Base-by-base conservation (phyloP, 192 early-diverging fungal genomes). In the Geosiphon pyriformis region DNA sequence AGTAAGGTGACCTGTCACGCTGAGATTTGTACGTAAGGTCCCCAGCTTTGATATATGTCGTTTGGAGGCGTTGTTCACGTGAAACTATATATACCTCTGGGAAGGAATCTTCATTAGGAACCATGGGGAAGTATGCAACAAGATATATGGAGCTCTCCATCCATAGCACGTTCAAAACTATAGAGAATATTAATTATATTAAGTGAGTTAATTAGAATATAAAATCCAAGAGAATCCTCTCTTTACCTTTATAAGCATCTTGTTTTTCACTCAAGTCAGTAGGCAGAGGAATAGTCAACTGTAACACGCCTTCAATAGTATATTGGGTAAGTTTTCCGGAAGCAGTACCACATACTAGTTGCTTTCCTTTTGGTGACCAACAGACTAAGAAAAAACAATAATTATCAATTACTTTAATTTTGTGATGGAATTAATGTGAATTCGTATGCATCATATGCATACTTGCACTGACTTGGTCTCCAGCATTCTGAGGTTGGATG, bases 311-410 rank as follows among this genome's bases (percentile, higher is more conserved):
- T 25, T 82, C 78, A 0, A 82, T 82, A 6, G 79, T 78, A 61
- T 87, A 78, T 64, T 92, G 88, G 0, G 76, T 70, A 22, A 95
- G 72, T 27, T 49, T 31, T 4, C 86, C 91, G 7, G 67, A 60
- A n/a, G 71, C 49, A 30, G 80, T 82, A 25, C 92, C 94, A 30
- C 88, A 87, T 29, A 86, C 86, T 37, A 95, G 82, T 70, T 94
- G 94, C 67, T 92, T 94, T 68, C 94, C 94, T 68, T 95, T 95
- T 32, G 79, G 80, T 35, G 91, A 93, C 94, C 94, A 95, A 18
- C 65, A 67, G 12, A 67, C 65, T 67, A 31, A 15, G 54, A 17
- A 34, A 29, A 31, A 59, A 18, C 26, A 59, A 20, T 7, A 52
- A 22, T 52, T 52, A 20, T n/a, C 3, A 22, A n/a, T 52, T 20